Evolutionary conservation across 305 asterid species (phyloP), one percentile per base, ranked within the genome.

Genomic region (Fraxinus albicans): DNA sequence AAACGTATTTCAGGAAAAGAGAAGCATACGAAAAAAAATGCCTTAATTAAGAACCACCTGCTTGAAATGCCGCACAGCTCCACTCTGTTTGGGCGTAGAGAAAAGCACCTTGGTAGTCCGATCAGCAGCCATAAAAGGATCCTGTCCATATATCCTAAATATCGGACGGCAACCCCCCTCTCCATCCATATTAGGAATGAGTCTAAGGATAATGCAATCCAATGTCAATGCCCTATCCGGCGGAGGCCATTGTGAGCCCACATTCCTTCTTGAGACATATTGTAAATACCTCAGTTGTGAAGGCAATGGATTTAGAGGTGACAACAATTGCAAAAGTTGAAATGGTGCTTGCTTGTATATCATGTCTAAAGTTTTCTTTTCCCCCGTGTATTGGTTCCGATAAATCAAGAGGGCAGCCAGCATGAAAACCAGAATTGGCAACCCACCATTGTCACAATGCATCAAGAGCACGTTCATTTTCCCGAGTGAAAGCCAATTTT

Each of bases 201-300:
- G 75, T 84, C 93, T 84, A 69, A 92, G 85, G 72, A 90, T 90
- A 74, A 94, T 42, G 36, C 87, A 88, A 80, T 90, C 95, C 84
- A 94, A 86, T 0, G 89, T 87, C 76, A 94, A 85, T 4, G 92
- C 89, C 86, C 92, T 78, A 58, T 86, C 96, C 79, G 83, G 73
- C 4, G 93, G 92, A 44, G 90, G 92, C 96, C 97, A 90, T 69
- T 87, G 85, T n/a, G 88, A 85, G 55, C 88, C 88, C 36, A 88
- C 78, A 47, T 89, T 90, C 83, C 96, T 93, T 77, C 92, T 90
- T 2, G 95, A 92, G 60, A 93, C 89, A 83, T 93, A 93, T 42
- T 91, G 93, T 63, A 93, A 77, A 82, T 91, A 94, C 90, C 98
- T 90, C 86, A 93, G 81, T 77, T 94, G 98, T 44, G 97, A 92